Evolutionary conservation across 2,329 filamentous ascomycete species (phyloP), one percentile per base, ranked within the genome.

Genomic region (Hymenoscyphus repandus): DNA sequence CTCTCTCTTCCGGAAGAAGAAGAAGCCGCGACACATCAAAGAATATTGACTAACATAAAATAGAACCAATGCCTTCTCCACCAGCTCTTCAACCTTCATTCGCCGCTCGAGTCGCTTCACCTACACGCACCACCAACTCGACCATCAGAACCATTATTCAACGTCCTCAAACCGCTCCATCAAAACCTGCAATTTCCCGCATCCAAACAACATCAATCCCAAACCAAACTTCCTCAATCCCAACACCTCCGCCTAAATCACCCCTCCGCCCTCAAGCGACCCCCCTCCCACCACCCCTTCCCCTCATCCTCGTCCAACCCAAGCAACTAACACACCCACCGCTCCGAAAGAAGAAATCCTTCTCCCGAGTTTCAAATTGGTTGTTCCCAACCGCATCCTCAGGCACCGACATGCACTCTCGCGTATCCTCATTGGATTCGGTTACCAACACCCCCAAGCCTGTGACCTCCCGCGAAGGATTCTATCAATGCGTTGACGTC

Each of bases 321-420:
- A 20, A 31, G 17, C 71, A 82, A 50, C 32, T 54, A 32, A 47
- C 54, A 12, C 53, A 47, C n/a, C 80, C 79, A 6, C 78, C 79
- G 1, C 63, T 84, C 54, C 72, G 81, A 52, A 84, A 84, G 71
- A 85, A 83, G 72, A 85, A 84, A 62, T 83, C 80, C 0, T 84
- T 85, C 62, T 80, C 79, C 9, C 73, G 75, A 13, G 77, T 84
- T 7, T 83, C 80, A 2, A 74, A 66, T 57, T 84, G 80, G 79
- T 69, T 84, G 22, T 79, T 77, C 57, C 75, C 40, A 64, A 67
- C 15, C 59, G 12, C 48, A 27, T 27, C 22, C 22, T 27, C 22
- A 7, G 22, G 7, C 59, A 66, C 41, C 63, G 52, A 70, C 2
- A 1, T 18, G 7, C 65, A 67, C 47, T 65, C 62, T 31, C 66